Evolutionary conservation across 768 basidiomycete species (phyloP).

Genomic region (Hypholoma fasciculare): DNA sequence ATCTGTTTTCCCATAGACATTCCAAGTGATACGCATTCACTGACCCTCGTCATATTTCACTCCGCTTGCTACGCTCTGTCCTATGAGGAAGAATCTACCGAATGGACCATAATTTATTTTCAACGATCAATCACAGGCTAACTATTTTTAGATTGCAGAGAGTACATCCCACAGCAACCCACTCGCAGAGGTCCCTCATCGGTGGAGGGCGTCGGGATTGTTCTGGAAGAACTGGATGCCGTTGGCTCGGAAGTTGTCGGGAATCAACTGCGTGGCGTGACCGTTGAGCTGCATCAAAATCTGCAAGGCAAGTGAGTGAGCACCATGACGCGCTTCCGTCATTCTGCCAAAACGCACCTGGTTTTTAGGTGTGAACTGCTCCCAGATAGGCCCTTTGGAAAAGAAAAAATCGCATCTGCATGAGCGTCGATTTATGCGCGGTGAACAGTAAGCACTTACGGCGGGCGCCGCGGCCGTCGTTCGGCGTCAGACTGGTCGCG

Average conservation of each 20-base stretch:
- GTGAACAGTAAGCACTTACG: neutral
- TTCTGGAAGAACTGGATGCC: slow-evolving; percentile 11
- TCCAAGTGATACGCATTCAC: neutral
- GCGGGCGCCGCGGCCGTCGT: slow-evolving; percentile 5
- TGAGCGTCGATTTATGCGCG: too few relatives aligned
- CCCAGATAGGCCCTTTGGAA: slow-evolving; percentile 8
- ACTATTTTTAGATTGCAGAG: neutral
- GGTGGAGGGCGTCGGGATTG: slow-evolving; percentile 8
- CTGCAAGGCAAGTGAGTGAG: neutral
- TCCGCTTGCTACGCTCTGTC: too few relatives aligned
- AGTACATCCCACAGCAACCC: neutral
- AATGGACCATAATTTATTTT: neutral
- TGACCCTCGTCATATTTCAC: neutral
- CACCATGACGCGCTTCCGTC: too few relatives aligned
- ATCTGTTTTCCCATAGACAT: neutral
- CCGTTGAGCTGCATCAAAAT: slow-evolving; percentile 10
- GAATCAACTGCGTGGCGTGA: neutral
- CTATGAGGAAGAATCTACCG: neutral
- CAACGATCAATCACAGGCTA: neutral
- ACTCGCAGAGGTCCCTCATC: neutral
- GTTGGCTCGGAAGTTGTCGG: slow-evolving; percentile 1
- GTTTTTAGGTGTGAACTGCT: slow-evolving; percentile 6
- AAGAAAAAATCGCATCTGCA: neutral
- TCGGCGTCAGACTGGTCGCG: slow-evolving; percentile 11
- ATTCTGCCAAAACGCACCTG: neutral